Percentiles rank a stretch among this genome's conserved stretches.
These are phyloP conservation scores for Candida alai DNA, from an alignment of 805 yeast genomes.

Conservation along the genomic window DNA sequence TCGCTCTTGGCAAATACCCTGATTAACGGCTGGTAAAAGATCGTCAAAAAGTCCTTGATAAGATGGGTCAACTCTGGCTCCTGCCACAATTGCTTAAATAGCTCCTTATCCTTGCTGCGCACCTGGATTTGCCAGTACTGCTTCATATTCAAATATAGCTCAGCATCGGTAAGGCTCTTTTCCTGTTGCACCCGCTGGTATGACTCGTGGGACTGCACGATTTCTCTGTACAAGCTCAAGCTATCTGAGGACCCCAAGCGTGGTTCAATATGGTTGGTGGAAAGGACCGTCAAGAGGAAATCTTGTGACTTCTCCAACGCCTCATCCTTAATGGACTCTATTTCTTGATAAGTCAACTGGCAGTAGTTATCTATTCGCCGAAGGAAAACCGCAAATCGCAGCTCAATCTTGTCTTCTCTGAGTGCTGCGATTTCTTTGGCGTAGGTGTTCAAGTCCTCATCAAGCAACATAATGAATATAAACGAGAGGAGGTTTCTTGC, in stretches of 20 bases:
- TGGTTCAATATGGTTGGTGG: slow-evolving; percentile 20
- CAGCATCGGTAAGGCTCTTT: slow-evolving; percentile 11
- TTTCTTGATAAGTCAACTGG: slow-evolving; percentile 13
- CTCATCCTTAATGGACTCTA: slow-evolving; percentile 13
- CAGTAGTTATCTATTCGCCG: slow-evolving; percentile 24
- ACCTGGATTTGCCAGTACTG: slow-evolving; percentile 61
- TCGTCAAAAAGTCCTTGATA: slow-evolving; percentile 61
- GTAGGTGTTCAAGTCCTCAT: slow-evolving; percentile 69
- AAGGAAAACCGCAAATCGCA: slow-evolving; percentile 1
- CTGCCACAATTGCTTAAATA: slow-evolving; percentile 74
- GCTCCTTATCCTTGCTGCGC: slow-evolving; percentile 70
- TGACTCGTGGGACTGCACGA: slow-evolving; percentile 17
- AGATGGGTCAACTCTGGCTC: slow-evolving; percentile 79
- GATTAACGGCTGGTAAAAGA: slow-evolving; percentile 41
- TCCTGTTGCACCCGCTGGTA: slow-evolving; percentile 14
- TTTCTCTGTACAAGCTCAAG: slow-evolving; percentile 6
- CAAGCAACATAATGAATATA: slow-evolving; percentile 65
- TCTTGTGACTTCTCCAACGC: slow-evolving; percentile 24
- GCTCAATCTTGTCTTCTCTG: slow-evolving; percentile 32
- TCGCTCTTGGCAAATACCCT: slow-evolving; percentile 33
- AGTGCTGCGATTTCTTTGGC: slow-evolving; percentile 49
- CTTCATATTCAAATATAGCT: slow-evolving; percentile 50
- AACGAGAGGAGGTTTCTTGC: slow-evolving; percentile 54
- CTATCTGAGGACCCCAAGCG: slow-evolving; percentile 10
- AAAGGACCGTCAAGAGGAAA: slow-evolving; percentile 21